phyloP scores from a whole-genome alignment of 2,329 filamentous ascomycete species.

The Pseudonectria foliicola region DNA sequence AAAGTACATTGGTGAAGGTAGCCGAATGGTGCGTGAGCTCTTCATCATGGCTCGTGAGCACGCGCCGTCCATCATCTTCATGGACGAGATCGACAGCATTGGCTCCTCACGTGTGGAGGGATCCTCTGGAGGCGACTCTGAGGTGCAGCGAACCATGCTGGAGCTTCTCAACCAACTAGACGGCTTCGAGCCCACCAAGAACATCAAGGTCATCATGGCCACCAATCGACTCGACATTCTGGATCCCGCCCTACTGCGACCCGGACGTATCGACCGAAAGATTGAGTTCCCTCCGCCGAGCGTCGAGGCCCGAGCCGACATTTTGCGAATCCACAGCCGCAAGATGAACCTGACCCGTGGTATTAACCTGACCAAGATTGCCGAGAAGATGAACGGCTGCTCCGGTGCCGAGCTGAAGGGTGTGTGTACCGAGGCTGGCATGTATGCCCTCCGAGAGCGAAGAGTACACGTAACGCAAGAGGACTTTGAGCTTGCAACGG shows the following conservation, averaged over 20 bases:
- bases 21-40: conserved; percentile 94
- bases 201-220: conserved; percentile 99
- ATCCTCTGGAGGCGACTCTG: conserved; percentile 89
- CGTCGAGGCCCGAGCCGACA: conserved; percentile 93
- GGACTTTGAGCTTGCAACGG: conserved; percentile 96
- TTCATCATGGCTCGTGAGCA: conserved; percentile 99
- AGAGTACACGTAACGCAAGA: conserved; percentile 98
- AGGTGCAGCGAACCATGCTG: conserved; percentile 98
- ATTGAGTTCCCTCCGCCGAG: conserved; percentile 98
- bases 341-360: conserved; percentile 98
- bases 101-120: conserved; percentile 95
- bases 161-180: conserved; percentile 97
- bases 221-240: conserved; percentile 97
- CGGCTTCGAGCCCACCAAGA: conserved; percentile 98
- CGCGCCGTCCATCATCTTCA: conserved; percentile 98
- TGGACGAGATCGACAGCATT: conserved; percentile 99
- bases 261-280: conserved; percentile 97
- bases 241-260: conserved; percentile 86
- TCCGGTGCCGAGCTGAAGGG: conserved; percentile 97
- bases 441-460: conserved; percentile 93
- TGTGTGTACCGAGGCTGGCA: conserved; percentile 96
- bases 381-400: conserved; percentile 99
- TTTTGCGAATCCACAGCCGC: conserved; percentile 91
- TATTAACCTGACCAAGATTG: conserved; percentile 96
- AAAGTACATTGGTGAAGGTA: conserved; percentile 98